Percentiles rank a stretch among this genome's conserved stretches.
phyloP scores from a whole-genome alignment of 129 eudicot species.

The Oenanthe sinensis region DNA sequence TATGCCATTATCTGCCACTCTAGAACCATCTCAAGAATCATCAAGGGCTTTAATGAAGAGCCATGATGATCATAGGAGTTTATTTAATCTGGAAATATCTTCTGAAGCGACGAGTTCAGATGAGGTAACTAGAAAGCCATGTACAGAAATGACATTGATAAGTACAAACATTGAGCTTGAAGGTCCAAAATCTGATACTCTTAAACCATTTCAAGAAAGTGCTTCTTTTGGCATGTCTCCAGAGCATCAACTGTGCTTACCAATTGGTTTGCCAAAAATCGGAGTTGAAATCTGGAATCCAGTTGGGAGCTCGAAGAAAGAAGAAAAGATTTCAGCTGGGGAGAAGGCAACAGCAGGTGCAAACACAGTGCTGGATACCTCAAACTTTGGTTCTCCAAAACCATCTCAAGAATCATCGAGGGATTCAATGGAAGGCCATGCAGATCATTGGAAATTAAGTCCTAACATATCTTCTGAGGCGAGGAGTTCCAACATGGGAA shows the following conservation, averaged over 20 bases:
- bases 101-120: background rate
- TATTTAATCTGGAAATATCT: background rate
- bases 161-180: constrained; percentile 1
- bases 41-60: background rate
- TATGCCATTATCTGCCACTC: constrained; percentile 11
- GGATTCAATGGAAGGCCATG: background rate
- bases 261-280: constrained; percentile 2
- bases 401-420: constrained; percentile 17
- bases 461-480: background rate
- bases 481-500: background rate
- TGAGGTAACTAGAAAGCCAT: background rate
- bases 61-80: background rate
- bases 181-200: background rate
- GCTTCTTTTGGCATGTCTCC: background rate
- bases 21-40: constrained; percentile 24
- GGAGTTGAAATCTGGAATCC: constrained; percentile 3
- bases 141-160: background rate
- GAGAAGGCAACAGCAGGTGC: constrained; percentile 9
- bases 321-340: background rate
- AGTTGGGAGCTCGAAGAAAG: constrained; percentile 11
- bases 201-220: background rate
- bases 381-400: constrained; percentile 17
- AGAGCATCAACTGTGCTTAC: background rate
- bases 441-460: background rate
- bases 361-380: constrained; percentile 23